Base-by-base conservation (phyloP, 148 eudicot species). In the Hydrangea macrophylla region DNA sequence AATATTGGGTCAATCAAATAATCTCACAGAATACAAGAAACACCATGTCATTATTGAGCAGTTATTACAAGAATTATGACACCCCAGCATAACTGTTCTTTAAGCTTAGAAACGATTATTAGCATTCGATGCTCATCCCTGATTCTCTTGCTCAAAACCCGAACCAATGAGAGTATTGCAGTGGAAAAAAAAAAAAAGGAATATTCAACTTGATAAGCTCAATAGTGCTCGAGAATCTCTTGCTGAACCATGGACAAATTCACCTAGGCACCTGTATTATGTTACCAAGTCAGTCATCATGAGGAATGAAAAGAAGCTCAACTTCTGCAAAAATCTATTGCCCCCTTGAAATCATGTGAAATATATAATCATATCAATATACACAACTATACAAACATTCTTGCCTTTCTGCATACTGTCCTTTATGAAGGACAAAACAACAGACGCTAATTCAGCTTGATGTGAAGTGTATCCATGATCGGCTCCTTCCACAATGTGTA, bases 401-500 rank as follows among this genome's bases (percentile, higher is more conserved):
- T 68, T 73, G 59, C 79, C 76, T 26, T 69, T 78, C 50, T 78
- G 74, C 36, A 81, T 31, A 74, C 85, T 77, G 9, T 79, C 81
- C 76, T 86, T 85, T 27, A 92, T 75, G 81, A 88, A 92, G 24
- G 89, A 78, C 60, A 84, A 62, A 54, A 88, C 84, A 58, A 75
- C 82, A 3, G 88, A 77, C 42, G 68, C 73, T 44, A 90, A 60
- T 60, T 90, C 82, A 62, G 71, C 72, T 70, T 78, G 86, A 70
- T 92, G 92, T 44, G 76, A 58, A 62, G 81, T 51, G 66, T 76
- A 90, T 7, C 74, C n/a, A 71, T 92, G 96, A 76, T 92, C 72
- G 20, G 98, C 88, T 56, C 84, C 88, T 84, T 90, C 83, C 12
- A 90, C 74, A 26, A 87, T 74, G 28, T 80, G 82, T 22, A 92